Percentiles rank a stretch among this genome's conserved stretches.
Evolutionary conservation across 2,329 filamentous ascomycete genomes (phyloP).

Genomic region (Colletotrichum trifolii): DNA sequence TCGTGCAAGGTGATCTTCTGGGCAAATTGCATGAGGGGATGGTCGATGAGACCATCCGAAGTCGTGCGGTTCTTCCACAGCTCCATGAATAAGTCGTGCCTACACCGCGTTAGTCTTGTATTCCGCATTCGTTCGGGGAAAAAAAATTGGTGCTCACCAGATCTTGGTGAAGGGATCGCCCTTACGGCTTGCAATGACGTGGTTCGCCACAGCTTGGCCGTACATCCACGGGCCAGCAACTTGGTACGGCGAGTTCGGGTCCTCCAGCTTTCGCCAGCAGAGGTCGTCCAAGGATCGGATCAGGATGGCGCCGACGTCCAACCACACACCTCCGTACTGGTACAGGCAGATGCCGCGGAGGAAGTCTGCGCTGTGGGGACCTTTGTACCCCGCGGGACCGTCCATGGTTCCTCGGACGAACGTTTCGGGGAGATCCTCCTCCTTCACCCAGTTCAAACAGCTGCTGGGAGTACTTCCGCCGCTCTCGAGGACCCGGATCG

Average conservation of each 20-base stretch:
- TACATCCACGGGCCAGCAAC: conserved; percentile 41
- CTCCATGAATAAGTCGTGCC: conserved; percentile 48
- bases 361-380: conserved; percentile 54
- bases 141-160: conserved; percentile 40
- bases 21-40: conserved; percentile 44
- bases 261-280: conserved; percentile 51
- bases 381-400: conserved; percentile 47
- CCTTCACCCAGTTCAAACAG: conserved; percentile 47
- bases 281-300: conserved; percentile 50
- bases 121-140: not conserved
- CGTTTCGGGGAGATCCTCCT: conserved; percentile 31
- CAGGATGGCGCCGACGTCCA: conserved; percentile 54
- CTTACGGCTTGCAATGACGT: conserved; percentile 52
- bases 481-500: conserved; percentile 52
- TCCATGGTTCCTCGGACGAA: conserved; percentile 51
- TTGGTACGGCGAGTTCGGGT: conserved; percentile 45
- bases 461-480: conserved; percentile 50
- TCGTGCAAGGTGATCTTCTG: conserved; percentile 41
- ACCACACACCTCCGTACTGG: conserved; percentile 51
- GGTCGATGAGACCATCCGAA: conserved; percentile 40
- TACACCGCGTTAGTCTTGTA: conserved; percentile 34
- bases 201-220: conserved; percentile 36
- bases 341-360: conserved; percentile 53
- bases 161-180: conserved; percentile 52
- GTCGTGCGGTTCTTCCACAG: conserved; percentile 44